A percentile compares a stretch with the other conserved stretches of the same genome.
Evolutionary conservation across 441 rosid species (phyloP).

Genomic region (Hura crepitans): DNA sequence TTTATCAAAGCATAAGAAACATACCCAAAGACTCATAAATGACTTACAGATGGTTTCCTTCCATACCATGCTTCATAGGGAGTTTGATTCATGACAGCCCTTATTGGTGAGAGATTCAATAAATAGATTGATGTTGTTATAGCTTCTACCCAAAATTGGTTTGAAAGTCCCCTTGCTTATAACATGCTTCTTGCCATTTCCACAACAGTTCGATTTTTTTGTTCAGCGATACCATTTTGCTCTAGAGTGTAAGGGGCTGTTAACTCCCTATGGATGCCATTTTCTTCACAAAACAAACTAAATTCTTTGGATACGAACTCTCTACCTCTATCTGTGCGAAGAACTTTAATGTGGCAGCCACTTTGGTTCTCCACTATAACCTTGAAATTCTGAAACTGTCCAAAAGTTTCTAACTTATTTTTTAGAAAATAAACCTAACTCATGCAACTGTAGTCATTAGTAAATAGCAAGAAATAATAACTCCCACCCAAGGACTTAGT

Average conservation of each 20-base stretch:
- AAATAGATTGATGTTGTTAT: too few species aligned
- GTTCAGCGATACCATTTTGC: background rate
- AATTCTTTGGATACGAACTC: conserved; percentile 1
- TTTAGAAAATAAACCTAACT: background rate
- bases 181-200: too few species aligned
- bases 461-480: conserved; percentile 2
- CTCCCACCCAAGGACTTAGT: conserved; percentile 9
- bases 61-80: background rate
- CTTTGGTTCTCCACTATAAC: background rate
- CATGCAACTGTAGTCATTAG: background rate
- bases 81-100: background rate
- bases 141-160: too few species aligned
- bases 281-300: background rate
- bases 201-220: background rate
- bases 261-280: background rate
- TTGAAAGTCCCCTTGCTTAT: too few species aligned
- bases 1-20: conserved; percentile 12
- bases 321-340: background rate
- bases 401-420: background rate
- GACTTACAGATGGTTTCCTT: background rate
- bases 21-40: conserved; percentile 9
- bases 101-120: background rate
- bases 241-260: background rate
- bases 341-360: background rate
- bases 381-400: background rate